Conservation (phyloP, 352 stramenopile species). For the Pythium phragmitis region DNA sequence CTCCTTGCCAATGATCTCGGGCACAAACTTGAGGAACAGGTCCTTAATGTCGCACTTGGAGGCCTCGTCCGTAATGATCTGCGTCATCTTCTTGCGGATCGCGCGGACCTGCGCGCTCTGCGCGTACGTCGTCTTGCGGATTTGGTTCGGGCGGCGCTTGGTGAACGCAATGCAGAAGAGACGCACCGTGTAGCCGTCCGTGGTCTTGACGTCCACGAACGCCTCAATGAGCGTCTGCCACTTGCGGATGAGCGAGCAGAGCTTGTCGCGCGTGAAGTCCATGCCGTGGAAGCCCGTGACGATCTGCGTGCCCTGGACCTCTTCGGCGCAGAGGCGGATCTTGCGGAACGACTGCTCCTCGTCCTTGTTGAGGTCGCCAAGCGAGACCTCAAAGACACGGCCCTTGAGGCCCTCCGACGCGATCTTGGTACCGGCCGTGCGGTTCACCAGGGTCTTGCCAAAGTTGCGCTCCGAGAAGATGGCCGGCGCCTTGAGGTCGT, state of each 20-base stretch:
- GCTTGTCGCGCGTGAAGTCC: conserved; percentile 97
- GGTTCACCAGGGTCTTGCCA: conserved; percentile 99
- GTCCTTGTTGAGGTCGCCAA: conserved; percentile 99
- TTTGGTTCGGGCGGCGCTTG: conserved; percentile 98
- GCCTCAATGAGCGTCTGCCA: conserved; percentile 99
- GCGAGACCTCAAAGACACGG: conserved; percentile 98
- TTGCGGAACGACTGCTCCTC: conserved; percentile 98
- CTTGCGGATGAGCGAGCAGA: conserved; percentile 99
- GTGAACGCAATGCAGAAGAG: conserved; percentile 99
- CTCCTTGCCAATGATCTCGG: conserved; percentile 97
- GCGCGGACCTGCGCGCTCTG: conserved; percentile 95
- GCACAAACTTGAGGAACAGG: conserved; percentile 99
- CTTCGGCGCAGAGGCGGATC: conserved; percentile 98
- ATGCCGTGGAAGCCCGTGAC: conserved; percentile 92
- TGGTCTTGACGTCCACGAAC: conserved; percentile 99
- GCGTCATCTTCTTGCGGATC: conserved; percentile 99
- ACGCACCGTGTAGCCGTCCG: conserved; percentile 98
- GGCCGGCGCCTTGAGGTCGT: conserved; percentile 97
- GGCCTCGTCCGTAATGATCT: conserved; percentile 97
- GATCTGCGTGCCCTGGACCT: conserved; percentile 93
- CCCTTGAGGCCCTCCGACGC: conserved; percentile 98
- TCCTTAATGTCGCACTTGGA: conserved; percentile 99
- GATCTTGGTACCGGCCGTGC: conserved; percentile 96
- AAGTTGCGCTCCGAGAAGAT: conserved; percentile 97
- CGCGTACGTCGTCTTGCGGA: conserved; percentile 99